phyloP scores from a whole-genome alignment of 2,329 filamentous ascomycete genomes.

The Aureobasidium sp. region DNA sequence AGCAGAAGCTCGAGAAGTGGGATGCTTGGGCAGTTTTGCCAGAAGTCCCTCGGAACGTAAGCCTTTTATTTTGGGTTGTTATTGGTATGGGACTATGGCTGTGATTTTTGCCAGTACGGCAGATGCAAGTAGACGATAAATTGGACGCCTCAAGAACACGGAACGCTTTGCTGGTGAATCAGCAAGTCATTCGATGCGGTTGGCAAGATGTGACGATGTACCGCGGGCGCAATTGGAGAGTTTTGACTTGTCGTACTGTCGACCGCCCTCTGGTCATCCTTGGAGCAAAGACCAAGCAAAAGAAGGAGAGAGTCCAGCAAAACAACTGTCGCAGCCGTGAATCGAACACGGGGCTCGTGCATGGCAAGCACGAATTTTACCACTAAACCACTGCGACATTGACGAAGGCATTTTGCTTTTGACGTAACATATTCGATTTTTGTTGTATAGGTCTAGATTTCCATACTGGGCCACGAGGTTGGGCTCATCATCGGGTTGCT shows the following conservation, averaged over 20 bases:
- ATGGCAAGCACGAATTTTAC: conserved; percentile 16
- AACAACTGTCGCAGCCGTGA: conserved; percentile 15
- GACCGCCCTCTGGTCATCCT: background rate
- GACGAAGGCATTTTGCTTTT: background rate
- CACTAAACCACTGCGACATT: conserved; percentile 16
- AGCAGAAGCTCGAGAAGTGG: conserved; percentile 11
- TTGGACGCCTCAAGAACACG: background rate
- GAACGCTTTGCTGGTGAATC: background rate
- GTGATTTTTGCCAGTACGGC: background rate
- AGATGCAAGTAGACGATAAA: background rate
- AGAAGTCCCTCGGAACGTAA: background rate
- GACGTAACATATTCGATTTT: background rate
- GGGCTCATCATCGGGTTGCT: background rate
- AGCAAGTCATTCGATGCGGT: background rate
- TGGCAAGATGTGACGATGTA: background rate
- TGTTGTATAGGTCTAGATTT: too few species aligned
- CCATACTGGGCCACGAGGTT: too few species aligned
- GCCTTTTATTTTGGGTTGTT: background rate
- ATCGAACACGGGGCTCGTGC: conserved; percentile 16
- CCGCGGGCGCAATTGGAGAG: too few species aligned
- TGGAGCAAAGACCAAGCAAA: background rate
- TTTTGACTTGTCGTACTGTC: background rate
- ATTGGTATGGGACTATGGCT: background rate
- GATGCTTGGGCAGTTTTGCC: conserved; percentile 8
- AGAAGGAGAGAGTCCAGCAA: background rate